Evolutionary conservation across 2,329 filamentous ascomycete genomes (phyloP).

Genomic region (Pseudogymnoascus sp.): DNA sequence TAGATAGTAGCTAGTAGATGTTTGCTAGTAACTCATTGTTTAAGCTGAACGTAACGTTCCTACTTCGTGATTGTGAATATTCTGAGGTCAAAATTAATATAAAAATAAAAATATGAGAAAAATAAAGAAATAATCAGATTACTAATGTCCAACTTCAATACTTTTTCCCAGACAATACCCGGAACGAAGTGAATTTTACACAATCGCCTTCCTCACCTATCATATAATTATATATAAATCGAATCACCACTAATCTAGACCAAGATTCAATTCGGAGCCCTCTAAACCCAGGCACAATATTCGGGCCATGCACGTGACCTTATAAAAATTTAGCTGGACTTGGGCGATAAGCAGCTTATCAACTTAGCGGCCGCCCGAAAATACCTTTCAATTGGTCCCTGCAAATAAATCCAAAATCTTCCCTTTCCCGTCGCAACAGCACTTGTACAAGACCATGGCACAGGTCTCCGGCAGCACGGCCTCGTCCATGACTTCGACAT

Average conservation of each 20-base stretch:
- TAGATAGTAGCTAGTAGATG: not conserved
- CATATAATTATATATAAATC: not conserved
- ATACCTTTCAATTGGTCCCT: constrained; percentile 9
- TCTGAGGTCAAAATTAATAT: too few relatives aligned
- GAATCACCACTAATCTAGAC: not conserved
- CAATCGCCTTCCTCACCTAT: not conserved
- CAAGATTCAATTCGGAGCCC: not conserved
- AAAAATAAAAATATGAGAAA: not conserved
- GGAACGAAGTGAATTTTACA: too few relatives aligned
- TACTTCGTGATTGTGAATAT: not conserved
- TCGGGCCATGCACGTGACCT: not conserved
- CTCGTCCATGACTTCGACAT: constrained; percentile 55
- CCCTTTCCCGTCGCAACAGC: constrained; percentile 1
- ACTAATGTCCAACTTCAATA: not conserved
- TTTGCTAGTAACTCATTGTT: not conserved
- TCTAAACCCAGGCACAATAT: not conserved
- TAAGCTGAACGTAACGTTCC: not conserved
- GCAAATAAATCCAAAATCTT: constrained; percentile 9
- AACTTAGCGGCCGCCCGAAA: constrained; percentile 4
- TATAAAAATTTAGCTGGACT: not conserved
- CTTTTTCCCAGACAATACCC: not conserved
- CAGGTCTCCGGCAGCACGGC: constrained; percentile 35
- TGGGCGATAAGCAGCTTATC: constrained; percentile 6
- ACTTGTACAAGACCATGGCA: constrained; percentile 4
- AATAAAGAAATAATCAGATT: not conserved